phyloP scores from a whole-genome alignment of 768 basidiomycete species.

The Trametes cinnabarina region DNA sequence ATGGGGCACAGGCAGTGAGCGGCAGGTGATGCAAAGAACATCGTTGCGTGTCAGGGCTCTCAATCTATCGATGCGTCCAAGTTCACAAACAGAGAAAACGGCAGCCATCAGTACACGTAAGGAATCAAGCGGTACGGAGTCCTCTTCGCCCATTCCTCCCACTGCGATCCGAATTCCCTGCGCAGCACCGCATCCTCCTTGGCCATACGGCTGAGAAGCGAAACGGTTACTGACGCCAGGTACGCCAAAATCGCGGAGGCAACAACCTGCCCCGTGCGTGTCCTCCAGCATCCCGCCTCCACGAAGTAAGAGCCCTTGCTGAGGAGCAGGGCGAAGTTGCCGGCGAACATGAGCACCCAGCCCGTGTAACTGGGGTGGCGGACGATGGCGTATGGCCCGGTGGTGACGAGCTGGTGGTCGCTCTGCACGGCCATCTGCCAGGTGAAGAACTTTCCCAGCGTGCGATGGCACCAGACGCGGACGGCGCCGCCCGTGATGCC shows the following conservation, averaged over 20 bases:
- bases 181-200: slow-evolving; percentile 8
- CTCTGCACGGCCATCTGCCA: slow-evolving; percentile 12
- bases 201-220: background rate
- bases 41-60: no score
- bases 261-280: background rate
- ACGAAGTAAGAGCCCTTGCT: background rate
- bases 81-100: no score
- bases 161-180: slow-evolving; percentile 8
- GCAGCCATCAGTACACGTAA: slow-evolving; percentile 1
- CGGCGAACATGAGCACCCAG: background rate
- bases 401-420: slow-evolving; percentile 17
- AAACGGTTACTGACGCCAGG: background rate
- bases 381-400: slow-evolving; percentile 17
- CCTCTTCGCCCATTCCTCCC: slow-evolving; percentile 5
- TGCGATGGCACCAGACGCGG: background rate
- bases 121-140: slow-evolving; percentile 4
- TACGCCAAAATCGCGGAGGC: background rate
- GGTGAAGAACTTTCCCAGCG: slow-evolving; percentile 20
- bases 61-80: no score
- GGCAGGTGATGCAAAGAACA: no score
- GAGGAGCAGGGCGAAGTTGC: background rate
- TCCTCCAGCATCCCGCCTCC: background rate
- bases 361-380: slow-evolving; percentile 22
- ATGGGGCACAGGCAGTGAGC: no score
- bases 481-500: background rate